Conservation (phyloP, 495 filamentous ascomycete genomes). For the Penicillium tannophilum region DNA sequence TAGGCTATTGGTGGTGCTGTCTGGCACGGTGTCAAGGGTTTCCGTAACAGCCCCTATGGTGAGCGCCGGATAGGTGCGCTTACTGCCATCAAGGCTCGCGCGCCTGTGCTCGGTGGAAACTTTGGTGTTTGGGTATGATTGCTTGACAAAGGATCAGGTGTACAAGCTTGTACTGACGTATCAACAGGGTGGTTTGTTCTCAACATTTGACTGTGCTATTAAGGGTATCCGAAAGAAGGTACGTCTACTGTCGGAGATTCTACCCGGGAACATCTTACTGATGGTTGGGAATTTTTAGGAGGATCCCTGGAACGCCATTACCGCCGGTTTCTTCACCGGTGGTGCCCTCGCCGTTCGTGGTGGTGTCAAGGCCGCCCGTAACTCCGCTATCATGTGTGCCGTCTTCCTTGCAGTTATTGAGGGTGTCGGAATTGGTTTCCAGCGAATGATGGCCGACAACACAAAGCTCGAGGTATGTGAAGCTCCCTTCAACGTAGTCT, state of each 20-base stretch:
- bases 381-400: conserved; percentile 93
- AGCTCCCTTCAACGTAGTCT: background rate
- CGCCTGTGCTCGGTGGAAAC: conserved; percentile 94
- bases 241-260: conserved; percentile 34
- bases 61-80: conserved; percentile 94
- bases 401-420: conserved; percentile 94
- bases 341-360: conserved; percentile 89
- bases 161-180: background rate
- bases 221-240: conserved; percentile 93
- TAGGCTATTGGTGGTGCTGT: conserved; percentile 81
- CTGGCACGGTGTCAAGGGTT: conserved; percentile 98
- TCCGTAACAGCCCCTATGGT: conserved; percentile 84
- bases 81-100: conserved; percentile 95
- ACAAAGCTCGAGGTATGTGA: conserved; percentile 75
- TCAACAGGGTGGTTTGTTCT: conserved; percentile 80
- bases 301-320: conserved; percentile 94
- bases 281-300: conserved; percentile 38
- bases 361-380: conserved; percentile 83
- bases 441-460: conserved; percentile 92
- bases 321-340: conserved; percentile 96
- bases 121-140: conserved; percentile 82
- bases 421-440: conserved; percentile 95
- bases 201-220: conserved; percentile 94
- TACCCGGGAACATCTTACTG: background rate
- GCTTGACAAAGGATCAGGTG: background rate